Conservation (phyloP, 257 asterid species). For the Solanum chmielewskii region DNA sequence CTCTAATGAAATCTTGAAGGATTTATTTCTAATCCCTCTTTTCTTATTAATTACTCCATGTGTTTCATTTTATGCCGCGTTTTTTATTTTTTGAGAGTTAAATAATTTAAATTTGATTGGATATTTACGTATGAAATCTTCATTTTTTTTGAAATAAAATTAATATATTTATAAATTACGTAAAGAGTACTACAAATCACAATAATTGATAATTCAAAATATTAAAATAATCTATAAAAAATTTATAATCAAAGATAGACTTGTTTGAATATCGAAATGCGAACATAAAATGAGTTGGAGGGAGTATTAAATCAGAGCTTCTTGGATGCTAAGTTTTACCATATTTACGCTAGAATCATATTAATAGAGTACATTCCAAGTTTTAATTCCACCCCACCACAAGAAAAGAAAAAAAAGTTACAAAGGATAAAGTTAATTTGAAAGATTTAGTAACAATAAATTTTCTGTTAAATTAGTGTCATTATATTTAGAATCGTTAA, state of each 20-base stretch:
- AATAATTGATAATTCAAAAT: no score
- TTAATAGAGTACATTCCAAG: background rate
- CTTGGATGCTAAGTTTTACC: background rate
- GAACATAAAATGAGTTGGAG: no score
- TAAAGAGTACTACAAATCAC: fast-evolving
- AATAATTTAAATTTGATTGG: no score
- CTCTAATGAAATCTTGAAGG: background rate
- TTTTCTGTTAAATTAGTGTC: no score
- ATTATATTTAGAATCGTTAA: no score
- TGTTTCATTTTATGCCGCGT: no score
- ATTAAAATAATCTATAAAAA: fast-evolving
- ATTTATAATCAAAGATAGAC: fast-evolving
- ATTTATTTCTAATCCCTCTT: background rate
- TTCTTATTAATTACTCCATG: background rate
- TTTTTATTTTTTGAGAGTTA: fast-evolving
- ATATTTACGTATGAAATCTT: fast-evolving
- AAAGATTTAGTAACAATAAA: background rate
- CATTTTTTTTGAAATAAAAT: no score
- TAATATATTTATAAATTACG: no score
- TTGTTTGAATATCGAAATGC: no score
- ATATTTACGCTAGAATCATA: background rate
- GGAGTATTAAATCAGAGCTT: background rate
- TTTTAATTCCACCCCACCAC: background rate
- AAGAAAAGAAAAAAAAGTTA: background rate
- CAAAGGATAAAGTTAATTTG: background rate